phyloP scores from a whole-genome alignment of 768 basidiomycete species.

The Hortiboletus flavorubellus region DNA sequence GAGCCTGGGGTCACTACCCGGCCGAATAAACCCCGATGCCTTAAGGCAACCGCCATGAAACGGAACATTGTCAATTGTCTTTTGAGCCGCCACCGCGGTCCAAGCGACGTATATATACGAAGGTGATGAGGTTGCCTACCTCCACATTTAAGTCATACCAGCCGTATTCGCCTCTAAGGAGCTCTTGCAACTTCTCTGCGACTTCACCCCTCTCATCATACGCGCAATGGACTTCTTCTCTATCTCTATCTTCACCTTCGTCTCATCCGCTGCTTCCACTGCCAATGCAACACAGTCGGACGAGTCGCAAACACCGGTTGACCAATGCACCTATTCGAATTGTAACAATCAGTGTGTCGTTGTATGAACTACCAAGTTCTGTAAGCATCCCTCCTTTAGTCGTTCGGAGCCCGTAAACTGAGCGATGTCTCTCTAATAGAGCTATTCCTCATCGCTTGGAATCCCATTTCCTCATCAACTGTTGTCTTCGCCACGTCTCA shows the following conservation, averaged over 20 bases:
- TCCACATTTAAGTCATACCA: not conserved
- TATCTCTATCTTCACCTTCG: not conserved
- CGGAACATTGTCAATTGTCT: constrained; percentile 3
- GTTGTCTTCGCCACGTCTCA: not conserved
- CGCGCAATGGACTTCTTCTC: constrained; percentile 21
- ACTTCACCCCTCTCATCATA: constrained; percentile 2
- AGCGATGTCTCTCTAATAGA: not conserved
- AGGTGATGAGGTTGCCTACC: not conserved
- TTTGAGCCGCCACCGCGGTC: not conserved
- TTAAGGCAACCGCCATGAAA: not conserved
- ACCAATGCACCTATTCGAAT: not conserved
- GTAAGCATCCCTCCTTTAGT: constrained; percentile 11
- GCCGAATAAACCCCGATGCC: not conserved
- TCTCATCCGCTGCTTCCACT: not conserved
- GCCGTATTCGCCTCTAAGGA: constrained; percentile 5
- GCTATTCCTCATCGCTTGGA: not conserved
- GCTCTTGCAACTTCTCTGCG: constrained; percentile 1
- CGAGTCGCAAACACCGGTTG: constrained; percentile 10
- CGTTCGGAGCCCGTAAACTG: not conserved
- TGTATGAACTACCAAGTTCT: constrained; percentile 8
- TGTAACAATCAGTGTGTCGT: constrained; percentile 7
- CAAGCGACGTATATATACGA: constrained; percentile 13
- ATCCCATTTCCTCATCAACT: not conserved
- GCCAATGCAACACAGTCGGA: not conserved
- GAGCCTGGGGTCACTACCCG: not conserved